Base-by-base conservation (phyloP, 129 eudicot species). In the Flaveria ramosissima region DNA sequence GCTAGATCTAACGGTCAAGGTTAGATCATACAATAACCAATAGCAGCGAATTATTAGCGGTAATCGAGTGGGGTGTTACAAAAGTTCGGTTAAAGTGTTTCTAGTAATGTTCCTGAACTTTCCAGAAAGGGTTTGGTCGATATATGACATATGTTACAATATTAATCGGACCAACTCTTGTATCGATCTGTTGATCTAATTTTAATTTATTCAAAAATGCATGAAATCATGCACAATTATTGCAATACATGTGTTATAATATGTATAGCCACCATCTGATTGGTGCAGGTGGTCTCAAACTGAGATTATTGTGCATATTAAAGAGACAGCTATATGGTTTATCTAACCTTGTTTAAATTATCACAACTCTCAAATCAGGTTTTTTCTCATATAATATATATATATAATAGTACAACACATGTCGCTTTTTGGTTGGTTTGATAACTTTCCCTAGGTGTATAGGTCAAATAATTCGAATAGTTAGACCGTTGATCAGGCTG, bases 231-330 rank as follows among this genome's bases (percentile, higher is more conserved):
- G 82, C 82, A 78, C 45, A 50, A 71, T 53, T 80, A 66, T 80
- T 80, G 79, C 51, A 67, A 66, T 23, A 55, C 46, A 80, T 80
- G 73, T 80, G 75, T 6, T 63, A 63, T 63, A 59, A 63, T 62
- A 27, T 62, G 16, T 63, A 63, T 12, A 59, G 16, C 65, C 3
- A 20, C n/a, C 15, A 27, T 73, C 19, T 80, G 20, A 80, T 75
- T 80, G 84, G 84, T 80, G 53, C 80, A 80, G 71, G 43, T 66
- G 72, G 80, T 59, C 56, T 14, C 65, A 74, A 74, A 74, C 71
- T 67, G 75, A 30, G 76, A 74, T 80, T 68, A 67, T 74, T 60
- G 27, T 74, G 59, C 66, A 47, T 47, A 11, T 56, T 57, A 78
- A 69, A 57, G 42, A 32, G 77, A 78, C 82, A 56, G 71, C 71